Evolutionary conservation across 805 yeast genomes (phyloP).

Genomic region (Candida silvicultrix): DNA sequence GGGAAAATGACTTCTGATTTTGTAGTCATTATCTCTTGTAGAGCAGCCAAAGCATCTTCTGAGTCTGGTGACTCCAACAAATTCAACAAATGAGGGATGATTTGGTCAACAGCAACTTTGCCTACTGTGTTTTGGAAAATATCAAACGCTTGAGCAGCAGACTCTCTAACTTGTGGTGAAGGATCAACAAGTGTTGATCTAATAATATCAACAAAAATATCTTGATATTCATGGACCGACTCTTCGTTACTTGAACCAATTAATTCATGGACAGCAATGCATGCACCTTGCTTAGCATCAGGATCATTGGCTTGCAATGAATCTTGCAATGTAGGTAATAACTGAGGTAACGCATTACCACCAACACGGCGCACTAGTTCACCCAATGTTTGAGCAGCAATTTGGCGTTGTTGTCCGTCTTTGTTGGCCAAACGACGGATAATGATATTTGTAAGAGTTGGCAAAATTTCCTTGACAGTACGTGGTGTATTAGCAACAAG

Average conservation of each 20-base stretch:
- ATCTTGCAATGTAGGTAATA: constrained; percentile 78
- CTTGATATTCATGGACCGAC: constrained; percentile 58
- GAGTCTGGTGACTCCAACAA: constrained; percentile 59
- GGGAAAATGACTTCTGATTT: constrained; percentile 93
- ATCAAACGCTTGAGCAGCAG: constrained; percentile 91
- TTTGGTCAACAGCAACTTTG: constrained; percentile 77
- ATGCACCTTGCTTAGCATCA: constrained; percentile 93
- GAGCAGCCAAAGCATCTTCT: constrained; percentile 76
- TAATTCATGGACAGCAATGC: constrained; percentile 86
- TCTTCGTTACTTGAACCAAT: constrained; percentile 66
- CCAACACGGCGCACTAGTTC: constrained; percentile 95
- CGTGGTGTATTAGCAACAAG: constrained; percentile 93
- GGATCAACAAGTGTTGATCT: constrained; percentile 75
- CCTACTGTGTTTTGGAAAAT: constrained; percentile 79
- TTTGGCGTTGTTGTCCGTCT: constrained; percentile 71
- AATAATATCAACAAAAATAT: constrained; percentile 63
- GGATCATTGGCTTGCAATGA: constrained; percentile 55
- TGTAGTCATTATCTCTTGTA: constrained; percentile 87
- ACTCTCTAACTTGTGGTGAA: constrained; percentile 69
- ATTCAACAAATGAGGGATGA: constrained; percentile 75
- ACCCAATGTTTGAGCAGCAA: constrained; percentile 91
- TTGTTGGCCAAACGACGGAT: constrained; percentile 80
- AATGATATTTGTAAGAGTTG: constrained; percentile 72
- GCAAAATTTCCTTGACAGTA: constrained; percentile 86
- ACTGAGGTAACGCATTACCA: constrained; percentile 72